Base-by-base conservation (phyloP, 805 yeast species). In the Kluyveromyces aestuarii region DNA sequence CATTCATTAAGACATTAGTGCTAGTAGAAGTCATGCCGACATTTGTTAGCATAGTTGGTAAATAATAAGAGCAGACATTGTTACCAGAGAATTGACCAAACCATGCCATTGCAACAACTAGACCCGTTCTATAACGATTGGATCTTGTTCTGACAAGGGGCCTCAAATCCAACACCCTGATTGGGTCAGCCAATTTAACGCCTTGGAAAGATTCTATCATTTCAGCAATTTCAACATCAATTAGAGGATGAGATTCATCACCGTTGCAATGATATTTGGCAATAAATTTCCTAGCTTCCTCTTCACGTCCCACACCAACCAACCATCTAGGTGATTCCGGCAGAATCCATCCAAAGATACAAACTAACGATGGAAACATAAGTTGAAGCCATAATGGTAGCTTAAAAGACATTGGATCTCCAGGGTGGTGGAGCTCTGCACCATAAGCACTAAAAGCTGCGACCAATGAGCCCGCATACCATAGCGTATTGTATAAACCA, bases 261-360 rank as follows among this genome's bases (percentile, higher is more conserved):
- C 69, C 63, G 50, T 72, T 71, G 49, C 67, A 72, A 58, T 74
- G 73, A 54, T 60, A 58, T 47, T 67, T 68, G 27, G 59, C 48
- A 55, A 77, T 66, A 38, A 75, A 58, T 1, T 48, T 51, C 48
- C 67, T 61, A 48, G 87, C 88, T 50, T 80, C 84, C 37, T 81
- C 87, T 37, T 76, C 60, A 56, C 68, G 74, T 47, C 72, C 74
- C 50, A 68, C 68, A 66, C 77, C 81, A 48, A 79, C 72, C 64
- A 82, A 71, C 68, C 63, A 83, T 67, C 88, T 73, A 56, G 88
- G 86, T 18, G 87, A 81, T 70, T 83, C 89, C 43, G 88, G 88
- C 76, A 81, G 80, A 55, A 75, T 72, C 8, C 42, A 40, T 14
- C 42, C 42, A 40, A 40, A 40, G 9, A 40, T 40, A 40, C 30